Evolutionary conservation across 139 green algal genomes (phyloP).

Genomic region (Auxenochlorella protothecoides): DNA sequence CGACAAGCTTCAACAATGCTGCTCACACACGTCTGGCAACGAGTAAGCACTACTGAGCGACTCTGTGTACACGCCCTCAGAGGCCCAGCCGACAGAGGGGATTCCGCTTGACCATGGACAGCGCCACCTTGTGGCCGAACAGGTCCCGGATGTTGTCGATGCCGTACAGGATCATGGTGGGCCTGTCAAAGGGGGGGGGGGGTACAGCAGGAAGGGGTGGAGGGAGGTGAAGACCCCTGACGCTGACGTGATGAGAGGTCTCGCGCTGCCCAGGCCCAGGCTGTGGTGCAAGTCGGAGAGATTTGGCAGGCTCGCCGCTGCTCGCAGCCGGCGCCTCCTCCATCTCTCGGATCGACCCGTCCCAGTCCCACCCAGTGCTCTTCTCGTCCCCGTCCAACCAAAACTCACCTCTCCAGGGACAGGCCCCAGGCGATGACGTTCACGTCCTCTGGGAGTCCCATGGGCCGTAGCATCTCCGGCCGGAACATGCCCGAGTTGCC

Average conservation of each 20-base stretch:
- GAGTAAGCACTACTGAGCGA: too few species aligned
- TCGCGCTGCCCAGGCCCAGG: too few species aligned
- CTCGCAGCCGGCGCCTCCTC: too few species aligned
- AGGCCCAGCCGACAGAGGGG: slow-evolving; percentile 87
- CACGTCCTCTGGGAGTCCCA: slow-evolving; percentile 94
- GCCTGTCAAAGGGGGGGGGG: slow-evolving; percentile 23
- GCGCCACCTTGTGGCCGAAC: slow-evolving; percentile 91
- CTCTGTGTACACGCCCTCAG: slow-evolving; percentile 13
- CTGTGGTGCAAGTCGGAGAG: too few species aligned
- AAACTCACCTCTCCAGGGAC: slow-evolving; percentile 49
- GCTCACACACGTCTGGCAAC: too few species aligned
- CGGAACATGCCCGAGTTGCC: slow-evolving; percentile 94
- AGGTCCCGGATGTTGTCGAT: slow-evolving; percentile 99
- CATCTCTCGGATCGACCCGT: too few species aligned
- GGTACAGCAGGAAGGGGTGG: not conserved
- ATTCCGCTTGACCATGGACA: slow-evolving; percentile 85
- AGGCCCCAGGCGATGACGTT: slow-evolving; percentile 98
- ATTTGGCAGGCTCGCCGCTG: too few species aligned
- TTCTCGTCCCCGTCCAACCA: too few species aligned
- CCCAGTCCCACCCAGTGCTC: too few species aligned
- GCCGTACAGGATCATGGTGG: slow-evolving; percentile 98
- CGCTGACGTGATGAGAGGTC: too few species aligned
- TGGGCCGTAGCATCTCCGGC: slow-evolving; percentile 96
- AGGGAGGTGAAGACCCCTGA: too few species aligned
- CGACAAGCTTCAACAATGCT: too few species aligned